Evolutionary conservation across 129 eudicot genomes (phyloP).

Genomic region (Lactuca saligna): DNA sequence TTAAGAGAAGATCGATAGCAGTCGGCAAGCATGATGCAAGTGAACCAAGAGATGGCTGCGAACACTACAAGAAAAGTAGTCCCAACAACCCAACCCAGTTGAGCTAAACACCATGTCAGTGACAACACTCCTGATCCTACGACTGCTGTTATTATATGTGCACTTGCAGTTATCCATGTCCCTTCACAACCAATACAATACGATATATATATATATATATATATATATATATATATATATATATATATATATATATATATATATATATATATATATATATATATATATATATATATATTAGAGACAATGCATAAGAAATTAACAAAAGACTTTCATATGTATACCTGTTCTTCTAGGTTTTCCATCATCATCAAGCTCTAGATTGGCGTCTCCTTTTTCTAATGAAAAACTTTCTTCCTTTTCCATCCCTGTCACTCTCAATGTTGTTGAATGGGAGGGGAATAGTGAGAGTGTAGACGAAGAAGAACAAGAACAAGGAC

Average conservation of each 20-base stretch:
- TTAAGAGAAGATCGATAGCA: neutral
- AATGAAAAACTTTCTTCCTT: neutral
- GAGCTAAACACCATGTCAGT: neutral
- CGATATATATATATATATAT: too few relatives aligned
- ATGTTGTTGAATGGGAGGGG: neutral
- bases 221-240: too few relatives aligned
- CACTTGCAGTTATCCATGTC: neutral
- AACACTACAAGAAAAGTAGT: neutral
- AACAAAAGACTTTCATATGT: neutral
- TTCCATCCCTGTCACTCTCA: neutral
- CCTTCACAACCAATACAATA: neutral
- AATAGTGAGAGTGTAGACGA: neutral
- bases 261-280: too few relatives aligned
- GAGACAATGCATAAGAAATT: too few relatives aligned
- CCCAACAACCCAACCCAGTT: neutral
- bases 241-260: too few relatives aligned
- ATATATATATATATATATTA: too few relatives aligned
- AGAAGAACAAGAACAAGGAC: neutral
- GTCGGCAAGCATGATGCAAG: neutral
- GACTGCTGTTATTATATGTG: neutral
- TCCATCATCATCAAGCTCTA: conserved; percentile 10
- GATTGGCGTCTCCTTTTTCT: conserved; percentile 5
- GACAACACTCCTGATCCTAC: conserved; percentile 1
- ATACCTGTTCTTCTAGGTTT: conserved; percentile 12
- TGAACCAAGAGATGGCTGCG: neutral